Evolutionary conservation across 2,329 filamentous ascomycete genomes (phyloP), one percentile per base, ranked within the genome.

Genomic region (Paraphoma sp.): DNA sequence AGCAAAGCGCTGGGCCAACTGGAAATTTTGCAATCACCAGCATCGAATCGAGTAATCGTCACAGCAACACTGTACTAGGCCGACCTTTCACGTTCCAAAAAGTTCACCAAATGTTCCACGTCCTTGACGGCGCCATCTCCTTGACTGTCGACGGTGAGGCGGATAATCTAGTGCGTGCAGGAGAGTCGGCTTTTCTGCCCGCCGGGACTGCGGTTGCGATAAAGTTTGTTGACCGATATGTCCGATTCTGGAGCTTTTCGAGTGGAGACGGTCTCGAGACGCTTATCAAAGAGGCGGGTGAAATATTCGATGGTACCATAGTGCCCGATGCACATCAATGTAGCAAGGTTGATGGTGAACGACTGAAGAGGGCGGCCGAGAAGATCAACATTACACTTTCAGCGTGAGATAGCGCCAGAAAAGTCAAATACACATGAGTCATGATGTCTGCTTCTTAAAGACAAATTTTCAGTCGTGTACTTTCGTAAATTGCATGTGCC

Each of bases 11-110:
- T 11, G 54, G 53, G 1, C 50, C 53, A 1, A 56, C 49, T 5
- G 64, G 64, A 0, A 65, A 62, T 40, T 67, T 67, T 42, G 58
- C 64, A 0, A 57, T 65, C 41, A 60, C 62, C 5, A 65, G 62
- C 46, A 64, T 67, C 14, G 62, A 65, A 51, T 65, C 62, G n/a
- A 58, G 60, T 14, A 61, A 60, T 40, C 48, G 54, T 0, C 43
- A 56, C 18, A n/a, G 33, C 10, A 59, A 60, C 30, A 44, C 52
- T 2, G 43, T 62, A 1, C 17, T 64, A 14, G 54, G 62, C 38
- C 59, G 57, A 31, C 51, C 56, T 0, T 57, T 67, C 14, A n/a
- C 48, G 0, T 65, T 65, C 8, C 30, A 56, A 12, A 60, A 58
- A 38, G 52, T 54, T 7, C 62, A 67, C 45, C 64, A 67, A 38